Conservation (phyloP, 2,329 filamentous ascomycete species). For the Fusarium goolgardi region DNA sequence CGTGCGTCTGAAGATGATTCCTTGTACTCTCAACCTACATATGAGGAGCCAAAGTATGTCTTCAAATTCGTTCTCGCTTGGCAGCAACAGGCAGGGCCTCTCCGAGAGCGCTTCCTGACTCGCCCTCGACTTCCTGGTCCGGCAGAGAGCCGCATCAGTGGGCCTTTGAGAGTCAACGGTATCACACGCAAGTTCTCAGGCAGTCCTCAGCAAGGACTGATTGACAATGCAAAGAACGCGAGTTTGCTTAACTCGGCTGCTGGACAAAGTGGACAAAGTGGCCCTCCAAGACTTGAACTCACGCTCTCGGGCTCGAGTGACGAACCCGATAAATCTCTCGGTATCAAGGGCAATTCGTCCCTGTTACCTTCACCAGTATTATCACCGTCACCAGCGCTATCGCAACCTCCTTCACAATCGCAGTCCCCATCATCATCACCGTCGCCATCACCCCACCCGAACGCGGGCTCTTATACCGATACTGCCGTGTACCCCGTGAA, state of each 20-base stretch:
- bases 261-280: conserved; percentile 36
- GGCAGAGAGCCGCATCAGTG: conserved; percentile 72
- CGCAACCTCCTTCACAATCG: neutral
- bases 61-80: conserved; percentile 82
- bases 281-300: conserved; percentile 32
- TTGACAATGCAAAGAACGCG: conserved; percentile 65
- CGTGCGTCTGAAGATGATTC: conserved; percentile 64
- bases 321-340: conserved; percentile 17
- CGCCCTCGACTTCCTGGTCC: conserved; percentile 76
- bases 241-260: conserved; percentile 52
- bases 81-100: conserved; percentile 65
- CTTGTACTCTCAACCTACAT: conserved; percentile 65
- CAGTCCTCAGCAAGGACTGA: conserved; percentile 57
- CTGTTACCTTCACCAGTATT: conserved; percentile 5
- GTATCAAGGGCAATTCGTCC: conserved; percentile 19
- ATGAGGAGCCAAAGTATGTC: conserved; percentile 68
- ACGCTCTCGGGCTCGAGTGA: conserved; percentile 38
- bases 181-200: conserved; percentile 61
- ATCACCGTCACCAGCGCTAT: conserved; percentile 15
- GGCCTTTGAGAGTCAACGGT: conserved; percentile 54
- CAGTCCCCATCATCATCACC: conserved; percentile 11
- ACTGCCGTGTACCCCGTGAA: conserved; percentile 58
- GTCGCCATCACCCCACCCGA: conserved; percentile 42
- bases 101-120: conserved; percentile 71
- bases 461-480: conserved; percentile 32